These are phyloP conservation scores for Suillus placidus DNA, from an alignment of 768 basidiomycete species.

Conservation along the genomic window DNA sequence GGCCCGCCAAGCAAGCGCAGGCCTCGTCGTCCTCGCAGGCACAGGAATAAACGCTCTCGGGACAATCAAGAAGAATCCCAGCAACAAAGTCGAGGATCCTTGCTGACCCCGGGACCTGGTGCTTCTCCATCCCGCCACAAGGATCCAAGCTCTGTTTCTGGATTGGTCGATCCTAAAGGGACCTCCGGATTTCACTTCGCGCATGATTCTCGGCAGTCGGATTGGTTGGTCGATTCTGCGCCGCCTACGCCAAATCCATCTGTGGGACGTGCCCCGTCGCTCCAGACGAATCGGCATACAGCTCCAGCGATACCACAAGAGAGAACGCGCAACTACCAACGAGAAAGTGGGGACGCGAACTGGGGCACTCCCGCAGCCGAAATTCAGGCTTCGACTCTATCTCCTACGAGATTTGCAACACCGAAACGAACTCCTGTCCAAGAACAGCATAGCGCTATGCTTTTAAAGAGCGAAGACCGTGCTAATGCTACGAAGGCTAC, in stretches of 20 bases:
- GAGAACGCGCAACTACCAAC: neutral
- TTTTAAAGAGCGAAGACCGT: neutral
- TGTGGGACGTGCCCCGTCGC: conserved; percentile 4
- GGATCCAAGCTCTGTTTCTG: neutral
- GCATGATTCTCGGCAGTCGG: conserved; percentile 36
- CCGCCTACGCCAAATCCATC: neutral
- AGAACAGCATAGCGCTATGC: neutral
- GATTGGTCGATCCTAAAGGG: neutral
- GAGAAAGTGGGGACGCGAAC: neutral
- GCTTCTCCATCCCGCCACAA: neutral
- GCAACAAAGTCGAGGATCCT: conserved; percentile 8
- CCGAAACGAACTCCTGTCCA: neutral
- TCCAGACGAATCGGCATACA: conserved; percentile 10
- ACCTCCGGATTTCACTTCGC: neutral
- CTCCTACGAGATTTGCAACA: neutral
- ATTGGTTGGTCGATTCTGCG: conserved; percentile 20
- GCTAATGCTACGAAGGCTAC: neutral
- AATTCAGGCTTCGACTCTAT: neutral
- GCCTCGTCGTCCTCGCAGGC: neutral
- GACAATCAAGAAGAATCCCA: neutral
- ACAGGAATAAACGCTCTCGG: neutral
- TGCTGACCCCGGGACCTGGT: neutral
- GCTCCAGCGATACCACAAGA: neutral
- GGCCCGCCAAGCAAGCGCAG: neutral
- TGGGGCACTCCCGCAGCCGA: neutral